These are phyloP conservation scores for Medicago lupulina DNA, from an alignment of 306 rosid genomes.

Conservation along the genomic window DNA sequence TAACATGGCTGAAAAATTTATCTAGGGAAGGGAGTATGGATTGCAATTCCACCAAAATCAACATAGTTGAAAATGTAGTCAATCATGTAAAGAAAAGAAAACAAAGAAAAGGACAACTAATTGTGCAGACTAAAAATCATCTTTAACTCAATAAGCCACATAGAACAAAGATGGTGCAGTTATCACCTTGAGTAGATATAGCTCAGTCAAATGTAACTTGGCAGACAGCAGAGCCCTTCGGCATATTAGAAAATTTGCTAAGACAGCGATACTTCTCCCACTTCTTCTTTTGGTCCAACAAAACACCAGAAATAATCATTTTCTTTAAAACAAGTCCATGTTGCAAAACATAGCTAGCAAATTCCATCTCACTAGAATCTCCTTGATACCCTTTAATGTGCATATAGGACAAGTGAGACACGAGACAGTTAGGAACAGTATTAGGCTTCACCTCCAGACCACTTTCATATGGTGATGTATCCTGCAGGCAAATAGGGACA, in stretches of 20 bases:
- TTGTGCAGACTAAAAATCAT: background rate
- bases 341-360: background rate
- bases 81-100: background rate
- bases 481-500: background rate
- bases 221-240: slow-evolving; percentile 10
- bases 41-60: background rate
- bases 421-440: slow-evolving; percentile 21
- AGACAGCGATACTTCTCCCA: slow-evolving; percentile 11
- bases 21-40: background rate
- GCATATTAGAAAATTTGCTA: background rate
- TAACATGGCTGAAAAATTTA: too few species aligned
- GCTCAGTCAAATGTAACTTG: background rate
- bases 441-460: background rate
- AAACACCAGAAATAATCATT: background rate
- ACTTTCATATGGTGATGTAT: background rate
- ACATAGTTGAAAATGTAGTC: background rate
- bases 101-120: background rate
- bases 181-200: background rate
- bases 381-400: slow-evolving; percentile 8
- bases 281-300: background rate
- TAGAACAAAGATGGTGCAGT: background rate
- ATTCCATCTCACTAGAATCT: background rate
- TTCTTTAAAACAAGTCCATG: slow-evolving; percentile 11
- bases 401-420: background rate
- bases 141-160: background rate